Percentiles rank a stretch among this genome's conserved stretches.
Conservation (phyloP, 1,139 yeast genomes). For the Geotrichum aggregatum region DNA sequence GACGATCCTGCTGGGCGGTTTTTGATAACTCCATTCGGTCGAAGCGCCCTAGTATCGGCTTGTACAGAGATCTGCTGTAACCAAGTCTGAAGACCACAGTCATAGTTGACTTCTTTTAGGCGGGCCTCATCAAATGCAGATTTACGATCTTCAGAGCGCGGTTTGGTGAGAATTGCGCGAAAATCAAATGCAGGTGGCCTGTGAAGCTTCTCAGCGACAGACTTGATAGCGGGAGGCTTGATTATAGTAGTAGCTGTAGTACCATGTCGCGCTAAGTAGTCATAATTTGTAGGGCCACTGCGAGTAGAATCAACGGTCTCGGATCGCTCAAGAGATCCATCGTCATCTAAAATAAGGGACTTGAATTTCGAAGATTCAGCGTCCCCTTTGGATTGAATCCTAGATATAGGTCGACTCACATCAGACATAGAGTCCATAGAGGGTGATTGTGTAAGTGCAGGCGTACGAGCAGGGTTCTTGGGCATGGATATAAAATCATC, state of each 20-base stretch:
- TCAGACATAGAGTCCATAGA: conserved; percentile 6
- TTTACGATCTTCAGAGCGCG: conserved; percentile 30
- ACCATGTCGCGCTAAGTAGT: conserved; percentile 13
- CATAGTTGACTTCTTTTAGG: conserved; percentile 34
- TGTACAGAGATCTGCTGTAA: conserved; percentile 24
- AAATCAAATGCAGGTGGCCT: conserved; percentile 39
- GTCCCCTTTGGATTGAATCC: neutral
- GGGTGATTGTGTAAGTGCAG: neutral
- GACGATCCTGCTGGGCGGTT: neutral
- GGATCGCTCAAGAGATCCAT: neutral
- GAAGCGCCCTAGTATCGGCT: neutral
- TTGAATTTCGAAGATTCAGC: neutral
- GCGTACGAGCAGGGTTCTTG: conserved; percentile 10
- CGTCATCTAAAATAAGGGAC: neutral
- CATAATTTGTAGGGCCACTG: conserved; percentile 1
- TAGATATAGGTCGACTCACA: conserved; percentile 5
- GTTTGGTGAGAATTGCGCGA: conserved; percentile 33
- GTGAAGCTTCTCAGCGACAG: conserved; percentile 23
- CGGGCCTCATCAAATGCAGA: conserved; percentile 33
- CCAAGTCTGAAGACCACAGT: conserved; percentile 39
- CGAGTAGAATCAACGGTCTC: neutral
- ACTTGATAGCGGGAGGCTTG: neutral
- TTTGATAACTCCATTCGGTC: neutral
- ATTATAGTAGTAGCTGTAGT: conserved; percentile 15
- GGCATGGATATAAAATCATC: conserved; percentile 2